Evolutionary conservation across 306 rosid species (phyloP).

Genomic region (Gillenia trifoliata): DNA sequence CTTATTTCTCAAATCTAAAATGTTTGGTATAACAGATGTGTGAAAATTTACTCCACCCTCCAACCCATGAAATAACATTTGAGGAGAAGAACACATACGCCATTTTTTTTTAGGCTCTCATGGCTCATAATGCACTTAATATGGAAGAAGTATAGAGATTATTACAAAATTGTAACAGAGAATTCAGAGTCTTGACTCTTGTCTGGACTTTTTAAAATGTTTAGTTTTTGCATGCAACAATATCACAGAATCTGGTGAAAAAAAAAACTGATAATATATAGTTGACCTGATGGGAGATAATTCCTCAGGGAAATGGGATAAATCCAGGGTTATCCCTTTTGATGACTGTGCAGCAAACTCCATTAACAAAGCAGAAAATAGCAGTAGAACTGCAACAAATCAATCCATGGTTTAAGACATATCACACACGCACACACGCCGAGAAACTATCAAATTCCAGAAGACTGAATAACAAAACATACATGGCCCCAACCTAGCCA

Average conservation of each 20-base stretch:
- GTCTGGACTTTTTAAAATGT: not conserved
- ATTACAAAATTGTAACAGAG: not conserved
- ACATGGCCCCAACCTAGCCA: slow-evolving; percentile 96
- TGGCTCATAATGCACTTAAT: not conserved
- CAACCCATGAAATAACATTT: not conserved
- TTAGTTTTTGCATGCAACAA: not conserved
- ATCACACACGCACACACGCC: not conserved
- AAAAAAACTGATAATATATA: not conserved
- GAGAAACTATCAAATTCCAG: slow-evolving; percentile 8
- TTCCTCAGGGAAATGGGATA: slow-evolving; percentile 45
- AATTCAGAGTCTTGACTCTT: not conserved
- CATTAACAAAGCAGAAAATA: slow-evolving; percentile 86
- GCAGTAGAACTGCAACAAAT: slow-evolving; percentile 57
- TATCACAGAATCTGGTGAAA: not conserved
- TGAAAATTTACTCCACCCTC: not conserved
- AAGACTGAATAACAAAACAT: slow-evolving; percentile 33
- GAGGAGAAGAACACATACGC: not conserved
- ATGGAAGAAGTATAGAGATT: not conserved
- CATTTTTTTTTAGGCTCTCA: not conserved
- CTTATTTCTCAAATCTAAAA: not conserved
- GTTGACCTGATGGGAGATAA: slow-evolving; percentile 68
- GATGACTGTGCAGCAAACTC: slow-evolving; percentile 90
- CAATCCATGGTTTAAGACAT: slow-evolving; percentile 8
- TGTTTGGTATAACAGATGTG: not conserved
- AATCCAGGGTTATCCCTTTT: slow-evolving; percentile 60